A percentile compares a stretch with the other conserved stretches of the same genome.
Conservation (phyloP, 2,329 filamentous ascomycete genomes). For the Fusarium luffae region DNA sequence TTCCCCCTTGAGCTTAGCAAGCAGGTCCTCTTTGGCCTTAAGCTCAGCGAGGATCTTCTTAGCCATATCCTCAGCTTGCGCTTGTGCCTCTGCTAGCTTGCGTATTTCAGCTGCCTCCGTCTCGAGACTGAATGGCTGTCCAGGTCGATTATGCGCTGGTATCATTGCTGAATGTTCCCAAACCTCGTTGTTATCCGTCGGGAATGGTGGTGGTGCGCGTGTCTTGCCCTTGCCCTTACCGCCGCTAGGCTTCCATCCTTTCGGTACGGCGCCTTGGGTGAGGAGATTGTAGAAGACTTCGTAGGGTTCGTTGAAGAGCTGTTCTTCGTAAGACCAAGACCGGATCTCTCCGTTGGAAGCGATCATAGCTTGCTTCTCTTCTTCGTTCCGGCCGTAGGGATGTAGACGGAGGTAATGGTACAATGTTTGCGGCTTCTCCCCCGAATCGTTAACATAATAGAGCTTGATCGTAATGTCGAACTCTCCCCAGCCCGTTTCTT, state of each 20-base stretch:
- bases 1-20: conserved; percentile 70
- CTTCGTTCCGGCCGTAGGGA: conserved; percentile 86
- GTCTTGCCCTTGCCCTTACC: conserved; percentile 65
- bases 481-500: conserved; percentile 97
- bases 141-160: conserved; percentile 72
- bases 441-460: conserved; percentile 87
- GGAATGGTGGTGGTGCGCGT: conserved; percentile 54
- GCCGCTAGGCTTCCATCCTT: conserved; percentile 57
- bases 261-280: conserved; percentile 74
- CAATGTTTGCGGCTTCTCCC: conserved; percentile 94
- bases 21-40: conserved; percentile 71
- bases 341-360: conserved; percentile 72
- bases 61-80: conserved; percentile 70
- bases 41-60: conserved; percentile 69
- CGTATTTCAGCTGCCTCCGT: conserved; percentile 73
- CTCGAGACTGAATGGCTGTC: conserved; percentile 78
- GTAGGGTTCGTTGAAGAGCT: conserved; percentile 97
- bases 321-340: conserved; percentile 89
- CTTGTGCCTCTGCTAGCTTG: conserved; percentile 70
- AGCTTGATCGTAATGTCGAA: conserved; percentile 97
- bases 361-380: conserved; percentile 71
- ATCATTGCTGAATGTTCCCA: conserved; percentile 80
- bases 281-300: conserved; percentile 90
- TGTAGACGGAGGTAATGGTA: conserved; percentile 94
- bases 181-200: conserved; percentile 60